These are phyloP conservation scores for Suhomyces wounanorum DNA, from an alignment of 1,139 yeast genomes.

Conservation along the genomic window DNA sequence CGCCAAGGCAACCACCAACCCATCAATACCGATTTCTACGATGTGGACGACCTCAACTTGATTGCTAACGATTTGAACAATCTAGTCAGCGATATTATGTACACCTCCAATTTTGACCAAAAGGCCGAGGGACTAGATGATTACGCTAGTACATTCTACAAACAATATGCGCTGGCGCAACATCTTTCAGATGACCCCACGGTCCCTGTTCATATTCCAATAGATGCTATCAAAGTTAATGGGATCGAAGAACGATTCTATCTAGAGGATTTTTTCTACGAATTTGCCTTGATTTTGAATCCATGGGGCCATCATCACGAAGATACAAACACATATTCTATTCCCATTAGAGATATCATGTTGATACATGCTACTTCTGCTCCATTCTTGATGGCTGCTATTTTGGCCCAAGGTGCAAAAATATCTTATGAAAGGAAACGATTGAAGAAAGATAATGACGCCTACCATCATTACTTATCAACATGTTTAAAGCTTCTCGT, in stretches of 20 bases:
- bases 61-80: constrained; percentile 23
- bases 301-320: constrained; percentile 22
- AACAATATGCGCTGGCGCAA: constrained; percentile 3
- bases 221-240: constrained; percentile 16
- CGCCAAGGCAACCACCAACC: neutral
- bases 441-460: constrained; percentile 20
- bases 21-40: constrained; percentile 11
- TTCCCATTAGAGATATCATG: constrained; percentile 22
- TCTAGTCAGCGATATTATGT: constrained; percentile 22
- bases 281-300: constrained; percentile 20
- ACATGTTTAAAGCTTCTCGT: constrained; percentile 21
- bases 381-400: constrained; percentile 23
- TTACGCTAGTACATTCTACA: constrained; percentile 8
- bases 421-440: constrained; percentile 15
- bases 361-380: constrained; percentile 20
- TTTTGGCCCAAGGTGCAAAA: constrained; percentile 24
- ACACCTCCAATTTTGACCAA: constrained; percentile 13
- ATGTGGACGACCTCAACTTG: constrained; percentile 18
- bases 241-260: constrained; percentile 18
- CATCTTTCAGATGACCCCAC: constrained; percentile 4
- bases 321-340: constrained; percentile 14
- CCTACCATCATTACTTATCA: constrained; percentile 20
- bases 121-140: constrained; percentile 4
- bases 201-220: constrained; percentile 15
- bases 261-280: constrained; percentile 21